Evolutionary conservation across 2,329 filamentous ascomycete species (phyloP), one percentile per base, ranked within the genome.

Genomic region (Teratosphaeria epicoccoides): DNA sequence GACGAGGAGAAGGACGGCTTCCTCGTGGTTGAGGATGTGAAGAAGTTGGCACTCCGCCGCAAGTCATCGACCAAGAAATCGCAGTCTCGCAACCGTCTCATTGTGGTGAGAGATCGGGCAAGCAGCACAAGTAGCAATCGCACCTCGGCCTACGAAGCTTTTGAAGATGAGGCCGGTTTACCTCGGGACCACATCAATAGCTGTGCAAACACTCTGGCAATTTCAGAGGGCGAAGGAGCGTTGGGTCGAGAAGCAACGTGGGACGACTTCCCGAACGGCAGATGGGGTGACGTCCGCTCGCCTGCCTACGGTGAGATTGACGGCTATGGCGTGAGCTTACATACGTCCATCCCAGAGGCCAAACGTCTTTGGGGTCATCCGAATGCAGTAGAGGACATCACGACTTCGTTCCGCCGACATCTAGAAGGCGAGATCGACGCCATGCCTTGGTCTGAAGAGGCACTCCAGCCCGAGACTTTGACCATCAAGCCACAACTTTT

Each of bases 181-280:
- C 87, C 83, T 1, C 79, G 80, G 2, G 83, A 83, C 59, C 81
- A 61, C 51, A 72, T 91, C 62, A 90, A 91, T 66, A 66, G 63
- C 28, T 81, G 90, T 49, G 84, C 85, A 52, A 91, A 90, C 67
- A 93, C 88, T 0, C 78, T 97, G 9, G 88, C 90, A 24, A 96
- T 96, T 52, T 95, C 90, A 0, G 91, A 97, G 71, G 91, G 93
- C 5, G 86, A 95, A 63, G 93, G 91, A 23, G 79, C 86, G 3
- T 76, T 96, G 6, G 93, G 91, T 10, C 80, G 93, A 47, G 91
- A 97, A 74, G 93, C 93, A 28, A 98, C 93, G 0, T 98, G 93
- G 93, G 93, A 98, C 63, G 93, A 98, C 63, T 98, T 89, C 69
- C 91, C 91, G 57, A 97, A 97, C 73, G 93, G 91, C 24, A 82